Base-by-base conservation (phyloP, 441 rosid genomes). In the Erodium trifolium region DNA sequence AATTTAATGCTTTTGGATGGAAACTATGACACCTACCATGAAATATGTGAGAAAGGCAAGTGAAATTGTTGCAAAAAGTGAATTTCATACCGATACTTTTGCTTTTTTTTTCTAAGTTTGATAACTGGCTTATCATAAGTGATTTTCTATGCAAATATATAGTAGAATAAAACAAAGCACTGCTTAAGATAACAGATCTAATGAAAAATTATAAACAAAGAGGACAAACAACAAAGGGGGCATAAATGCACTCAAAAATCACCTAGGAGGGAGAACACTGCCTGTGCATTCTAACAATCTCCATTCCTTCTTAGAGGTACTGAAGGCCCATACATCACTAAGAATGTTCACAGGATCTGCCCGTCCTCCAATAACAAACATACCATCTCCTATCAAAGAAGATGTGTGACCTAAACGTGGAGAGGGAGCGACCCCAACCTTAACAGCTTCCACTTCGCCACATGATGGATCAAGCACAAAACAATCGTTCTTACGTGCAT, bases 301-400 rank as follows among this genome's bases (percentile, higher is more conserved):
- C 99, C 99, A 94, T 72, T 84, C 77, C 45, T 68, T 67, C 63
- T 77, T 80, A 49, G 74, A 70, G 41, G 73, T 73, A 78, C 84
- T 75, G 64, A 94, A 79, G 73, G 75, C 78, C 99, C 99, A 94
- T 69, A 91, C 86, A 73, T 91, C 96, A 78, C 75, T 78, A 69
- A 91, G 76, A 73, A 91, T 87, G 68, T 80, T 85, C 63, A 79
- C 65, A 18, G 97, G 96, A 85, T 91, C 96, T 66, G 84, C 86
- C 78, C 96, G 84, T 64, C 99, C 99, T 78, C 97, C 97, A 70
- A 88, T 85, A 14, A 88, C 83, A 82, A 84, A 88, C 78, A 94
- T 78, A 59, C 27, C 67, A 73, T 83, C 85, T 29, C 90, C 93
- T 66, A 89, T 79, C 81, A 87, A 73, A 51, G 90, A 90, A 68